Evolutionary conservation across 2,329 filamentous ascomycete species (phyloP), one percentile per base, ranked within the genome.

Genomic region (Microcyclospora tardicrescens): DNA sequence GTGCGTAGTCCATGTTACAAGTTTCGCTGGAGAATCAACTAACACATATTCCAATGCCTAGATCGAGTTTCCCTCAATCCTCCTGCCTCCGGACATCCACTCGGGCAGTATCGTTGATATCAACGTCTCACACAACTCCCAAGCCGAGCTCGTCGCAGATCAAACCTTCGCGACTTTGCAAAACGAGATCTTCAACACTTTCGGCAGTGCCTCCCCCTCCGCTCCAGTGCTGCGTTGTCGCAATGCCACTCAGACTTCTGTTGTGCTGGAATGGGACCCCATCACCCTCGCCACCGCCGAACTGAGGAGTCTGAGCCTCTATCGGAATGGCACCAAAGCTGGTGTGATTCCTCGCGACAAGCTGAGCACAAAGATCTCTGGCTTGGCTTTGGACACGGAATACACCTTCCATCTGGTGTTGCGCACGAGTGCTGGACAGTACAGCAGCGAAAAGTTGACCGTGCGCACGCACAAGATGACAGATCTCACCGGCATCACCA

Each of bases 391-490:
- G 58, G 87, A 96, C 61, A 93, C 84, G 31, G 87, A 93, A 64
- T 98, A 96, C 64, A 81, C 77, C 1, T 98, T 98, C 67, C 85
- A 96, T 59, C 72, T 96, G 36, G 81, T 96, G 9, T 69, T 98
- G 57, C 77, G 84, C 54, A 98, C 91, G 6, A 87, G 78, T 39
- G 91, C 91, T 4, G 91, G 91, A 42, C 93, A 84, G 30, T 87
- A 79, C 55, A 73, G 74, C 44, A 91, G 82, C 58, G 84, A 94
- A 48, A 84, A 82, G 59, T 71, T 98, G 37, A 73, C 74, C 3
- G 86, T 94, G 42, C 78, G 81, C 55, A 98, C 91, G 34, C 91
- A 98, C 68, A 94, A 95, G 69, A 95, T 98, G 87, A 96, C 89
- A 30, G 87, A 98, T 60, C 70, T 98, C 37, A 87, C 82, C 49